A percentile compares a stretch with the other conserved stretches of the same genome.
phyloP scores from a whole-genome alignment of 2,329 filamentous ascomycete species.

The Thielaviopsis populi region DNA sequence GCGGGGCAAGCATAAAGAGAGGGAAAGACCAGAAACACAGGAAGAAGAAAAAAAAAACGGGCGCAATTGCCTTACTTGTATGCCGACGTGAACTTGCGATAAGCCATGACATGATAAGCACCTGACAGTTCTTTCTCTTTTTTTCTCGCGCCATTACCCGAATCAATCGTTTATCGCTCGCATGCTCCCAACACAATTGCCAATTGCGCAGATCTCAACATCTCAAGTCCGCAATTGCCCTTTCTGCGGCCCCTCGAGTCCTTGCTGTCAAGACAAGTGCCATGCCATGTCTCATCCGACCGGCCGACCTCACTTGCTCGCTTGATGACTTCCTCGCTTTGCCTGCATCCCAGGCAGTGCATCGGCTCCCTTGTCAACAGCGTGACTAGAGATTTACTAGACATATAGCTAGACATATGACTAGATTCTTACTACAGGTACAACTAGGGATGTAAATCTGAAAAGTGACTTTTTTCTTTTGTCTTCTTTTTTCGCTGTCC shows the following conservation, averaged over 20 bases:
- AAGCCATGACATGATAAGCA: background rate
- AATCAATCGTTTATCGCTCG: background rate
- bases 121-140: background rate
- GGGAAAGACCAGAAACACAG: background rate
- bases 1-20: background rate
- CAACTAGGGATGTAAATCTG: background rate
- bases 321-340: background rate
- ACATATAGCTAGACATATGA: too few relatives aligned
- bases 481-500: background rate
- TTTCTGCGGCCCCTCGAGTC: background rate
- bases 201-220: background rate
- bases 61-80: background rate
- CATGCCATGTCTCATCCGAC: background rate
- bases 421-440: too few relatives aligned
- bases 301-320: background rate
- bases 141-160: background rate
- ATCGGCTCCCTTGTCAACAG: background rate
- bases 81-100: background rate
- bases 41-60: background rate
- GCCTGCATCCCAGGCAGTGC: background rate
- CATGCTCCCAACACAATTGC: background rate
- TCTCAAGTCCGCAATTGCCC: background rate
- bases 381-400: too few relatives aligned
- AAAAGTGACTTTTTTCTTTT: background rate
- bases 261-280: background rate